Conservation (phyloP, 129 eudicot genomes). For the Escallonia herrerae region DNA sequence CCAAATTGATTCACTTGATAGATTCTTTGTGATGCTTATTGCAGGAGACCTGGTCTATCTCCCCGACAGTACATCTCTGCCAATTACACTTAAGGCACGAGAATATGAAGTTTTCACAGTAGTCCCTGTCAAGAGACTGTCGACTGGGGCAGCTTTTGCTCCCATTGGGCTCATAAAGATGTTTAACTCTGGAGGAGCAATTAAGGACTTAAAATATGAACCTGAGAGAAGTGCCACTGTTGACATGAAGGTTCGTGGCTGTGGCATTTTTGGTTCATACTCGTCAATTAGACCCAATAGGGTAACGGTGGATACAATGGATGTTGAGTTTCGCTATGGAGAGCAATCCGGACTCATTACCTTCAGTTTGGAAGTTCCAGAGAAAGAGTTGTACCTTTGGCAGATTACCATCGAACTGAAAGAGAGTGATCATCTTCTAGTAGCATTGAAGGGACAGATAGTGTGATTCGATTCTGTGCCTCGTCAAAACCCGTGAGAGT, state of each 20-base stretch:
- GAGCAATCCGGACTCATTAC: slow-evolving; percentile 46
- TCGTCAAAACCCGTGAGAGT: too few species aligned
- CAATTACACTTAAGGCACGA: slow-evolving; percentile 52
- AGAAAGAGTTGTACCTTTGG: slow-evolving; percentile 54
- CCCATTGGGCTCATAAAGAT: slow-evolving; percentile 71
- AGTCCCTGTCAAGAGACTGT: slow-evolving; percentile 52
- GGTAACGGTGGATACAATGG: slow-evolving; percentile 36
- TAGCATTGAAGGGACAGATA: not conserved
- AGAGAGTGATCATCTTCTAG: too few species aligned
- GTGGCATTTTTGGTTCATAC: slow-evolving; percentile 72
- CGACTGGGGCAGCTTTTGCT: slow-evolving; percentile 50
- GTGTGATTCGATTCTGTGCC: too few species aligned
- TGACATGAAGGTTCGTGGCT: slow-evolving; percentile 51
- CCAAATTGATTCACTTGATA: not conserved
- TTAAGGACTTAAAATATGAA: slow-evolving; percentile 48
- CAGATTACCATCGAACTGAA: slow-evolving; percentile 34
- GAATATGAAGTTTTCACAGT: slow-evolving; percentile 80
- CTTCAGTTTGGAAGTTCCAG: slow-evolving; percentile 46
- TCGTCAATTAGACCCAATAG: slow-evolving; percentile 52
- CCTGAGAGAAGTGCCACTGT: slow-evolving; percentile 33
- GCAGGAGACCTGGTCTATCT: slow-evolving; percentile 72
- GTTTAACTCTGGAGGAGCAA: slow-evolving; percentile 94
- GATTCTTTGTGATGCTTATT: not conserved
- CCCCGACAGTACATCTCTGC: slow-evolving; percentile 57
- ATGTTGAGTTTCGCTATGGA: slow-evolving; percentile 48